Conservation (phyloP, 2,329 filamentous ascomycete species). For the Sordariomycetes sp. region DNA sequence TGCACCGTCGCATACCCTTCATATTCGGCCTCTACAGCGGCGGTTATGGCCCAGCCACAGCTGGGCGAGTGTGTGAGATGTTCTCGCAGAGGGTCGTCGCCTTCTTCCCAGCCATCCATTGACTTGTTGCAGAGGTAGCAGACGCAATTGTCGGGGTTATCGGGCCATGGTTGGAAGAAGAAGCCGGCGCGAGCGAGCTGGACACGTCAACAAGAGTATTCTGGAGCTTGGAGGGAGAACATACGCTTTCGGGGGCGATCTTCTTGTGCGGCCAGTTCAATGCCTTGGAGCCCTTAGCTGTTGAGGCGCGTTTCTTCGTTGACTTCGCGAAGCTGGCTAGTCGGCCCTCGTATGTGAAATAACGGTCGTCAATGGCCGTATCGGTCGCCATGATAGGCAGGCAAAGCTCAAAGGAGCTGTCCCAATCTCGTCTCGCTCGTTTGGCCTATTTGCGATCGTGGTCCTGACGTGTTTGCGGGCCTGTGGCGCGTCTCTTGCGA, state of each 20-base stretch:
- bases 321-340: constrained; percentile 70
- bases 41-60: constrained; percentile 80
- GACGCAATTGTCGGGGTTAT: constrained; percentile 75
- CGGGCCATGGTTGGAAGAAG: constrained; percentile 69
- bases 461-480: constrained; percentile 1
- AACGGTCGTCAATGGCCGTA: constrained; percentile 38
- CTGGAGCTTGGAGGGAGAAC: constrained; percentile 2
- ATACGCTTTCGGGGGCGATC: constrained; percentile 21
- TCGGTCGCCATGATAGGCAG: constrained; percentile 19
- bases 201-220: constrained; percentile 11
- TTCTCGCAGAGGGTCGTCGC: constrained; percentile 75
- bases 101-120: constrained; percentile 85
- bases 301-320: constrained; percentile 64
- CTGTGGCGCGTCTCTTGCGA: no score
- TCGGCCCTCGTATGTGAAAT: constrained; percentile 63
- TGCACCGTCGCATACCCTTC: constrained; percentile 61
- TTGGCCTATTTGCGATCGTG: background rate
- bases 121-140: constrained; percentile 82
- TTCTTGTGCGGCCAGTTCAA: constrained; percentile 67
- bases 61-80: constrained; percentile 74
- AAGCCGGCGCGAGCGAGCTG: constrained; percentile 89
- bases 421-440: background rate
- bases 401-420: constrained; percentile 5
- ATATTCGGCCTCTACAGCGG: constrained; percentile 50
- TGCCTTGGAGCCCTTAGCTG: constrained; percentile 42